A percentile compares a stretch with the other conserved stretches of the same genome.
Evolutionary conservation across 148 eudicot species (phyloP).

Genomic region (Rhododendron kiyosumense): DNA sequence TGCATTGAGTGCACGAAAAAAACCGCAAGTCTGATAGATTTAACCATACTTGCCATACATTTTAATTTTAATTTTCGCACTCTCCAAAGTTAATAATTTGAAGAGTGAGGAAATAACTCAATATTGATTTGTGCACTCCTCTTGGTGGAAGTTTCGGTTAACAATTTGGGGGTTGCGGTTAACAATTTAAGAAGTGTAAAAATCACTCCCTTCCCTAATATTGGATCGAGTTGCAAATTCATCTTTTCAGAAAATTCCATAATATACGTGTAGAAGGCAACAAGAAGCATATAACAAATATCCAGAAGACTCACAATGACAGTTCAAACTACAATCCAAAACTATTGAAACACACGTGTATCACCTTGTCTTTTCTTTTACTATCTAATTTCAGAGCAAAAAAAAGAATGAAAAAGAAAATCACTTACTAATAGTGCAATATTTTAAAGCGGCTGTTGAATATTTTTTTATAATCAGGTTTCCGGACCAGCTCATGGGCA

Average conservation of each 20-base stretch:
- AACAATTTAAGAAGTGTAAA: too few relatives aligned
- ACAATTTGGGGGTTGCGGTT: too few relatives aligned
- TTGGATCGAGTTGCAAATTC: not conserved
- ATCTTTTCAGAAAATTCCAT: not conserved
- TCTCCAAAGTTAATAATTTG: too few relatives aligned
- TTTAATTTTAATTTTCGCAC: not conserved
- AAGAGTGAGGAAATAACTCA: too few relatives aligned
- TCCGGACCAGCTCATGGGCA: too few relatives aligned
- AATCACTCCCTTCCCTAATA: not conserved
- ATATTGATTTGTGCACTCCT: too few relatives aligned
- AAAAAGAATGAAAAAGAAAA: too few relatives aligned
- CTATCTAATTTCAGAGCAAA: not conserved
- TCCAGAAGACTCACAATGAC: not conserved
- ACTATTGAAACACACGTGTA: not conserved
- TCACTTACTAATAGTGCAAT: not conserved
- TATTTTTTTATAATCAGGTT: too few relatives aligned
- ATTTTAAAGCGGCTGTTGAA: not conserved
- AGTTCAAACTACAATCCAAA: not conserved
- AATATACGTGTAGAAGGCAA: not conserved
- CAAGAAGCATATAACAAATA: not conserved
- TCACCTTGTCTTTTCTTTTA: not conserved
- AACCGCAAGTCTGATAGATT: too few relatives aligned
- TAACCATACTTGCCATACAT: not conserved
- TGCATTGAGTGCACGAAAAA: not conserved
- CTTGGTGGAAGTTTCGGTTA: too few relatives aligned